These are phyloP conservation scores for Nissolia schottii DNA, from an alignment of 306 rosid species.

Conservation along the genomic window DNA sequence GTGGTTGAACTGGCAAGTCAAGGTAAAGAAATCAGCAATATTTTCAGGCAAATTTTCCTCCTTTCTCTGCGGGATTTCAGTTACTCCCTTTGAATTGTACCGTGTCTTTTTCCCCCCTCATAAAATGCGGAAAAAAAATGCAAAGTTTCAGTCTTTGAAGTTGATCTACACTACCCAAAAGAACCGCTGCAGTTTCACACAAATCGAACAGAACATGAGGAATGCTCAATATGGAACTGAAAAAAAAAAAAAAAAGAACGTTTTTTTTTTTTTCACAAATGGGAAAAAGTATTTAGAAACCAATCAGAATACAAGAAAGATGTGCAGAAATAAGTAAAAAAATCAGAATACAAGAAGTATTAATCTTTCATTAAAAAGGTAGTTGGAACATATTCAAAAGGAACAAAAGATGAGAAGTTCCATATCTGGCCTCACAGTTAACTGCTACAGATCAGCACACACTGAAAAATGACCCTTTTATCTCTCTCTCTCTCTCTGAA, in stretches of 20 bases:
- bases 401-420: slow-evolving; percentile 13
- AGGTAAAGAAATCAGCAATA: slow-evolving; percentile 16
- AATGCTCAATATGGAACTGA: slow-evolving; percentile 21
- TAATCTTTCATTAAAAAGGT: neutral
- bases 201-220: slow-evolving; percentile 21
- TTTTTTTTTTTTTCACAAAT: slow-evolving; percentile 12
- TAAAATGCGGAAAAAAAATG: slow-evolving; percentile 18
- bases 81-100: slow-evolving; percentile 7
- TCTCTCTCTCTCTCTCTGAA: slow-evolving; percentile 6
- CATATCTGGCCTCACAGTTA: slow-evolving; percentile 19
- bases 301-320: slow-evolving; percentile 20
- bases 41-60: neutral
- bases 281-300: slow-evolving; percentile 11
- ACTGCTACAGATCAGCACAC: slow-evolving; percentile 31
- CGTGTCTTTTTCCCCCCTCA: neutral
- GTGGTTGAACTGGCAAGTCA: neutral
- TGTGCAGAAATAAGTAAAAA: slow-evolving; percentile 8
- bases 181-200: slow-evolving; percentile 22
- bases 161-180: slow-evolving; percentile 28
- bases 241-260: too few species aligned
- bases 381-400: slow-evolving; percentile 21
- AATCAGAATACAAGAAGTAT: slow-evolving; percentile 18
- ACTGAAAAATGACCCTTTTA: neutral
- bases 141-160: slow-evolving; percentile 24
- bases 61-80: slow-evolving; percentile 14